A percentile compares a stretch with the other conserved stretches of the same genome.
Evolutionary conservation across 148 eudicot genomes (phyloP).

Genomic region (Hydrangea macrophylla): DNA sequence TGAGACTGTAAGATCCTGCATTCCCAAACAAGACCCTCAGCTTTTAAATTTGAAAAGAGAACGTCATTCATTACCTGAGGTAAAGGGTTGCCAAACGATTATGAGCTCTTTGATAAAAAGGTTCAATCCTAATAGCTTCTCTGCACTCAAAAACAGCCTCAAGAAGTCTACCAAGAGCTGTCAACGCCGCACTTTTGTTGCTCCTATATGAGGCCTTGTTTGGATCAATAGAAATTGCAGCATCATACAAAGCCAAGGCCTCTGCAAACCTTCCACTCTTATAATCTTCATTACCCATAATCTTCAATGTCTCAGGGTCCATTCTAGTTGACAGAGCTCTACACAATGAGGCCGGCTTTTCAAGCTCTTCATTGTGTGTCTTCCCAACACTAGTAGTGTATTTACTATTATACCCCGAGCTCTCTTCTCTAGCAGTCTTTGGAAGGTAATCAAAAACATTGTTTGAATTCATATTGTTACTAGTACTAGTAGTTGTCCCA

Average conservation of each 20-base stretch:
- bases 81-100: conserved; percentile 81
- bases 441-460: conserved; percentile 18
- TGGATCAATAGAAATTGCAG: conserved; percentile 85
- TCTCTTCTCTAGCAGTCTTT: conserved; percentile 16
- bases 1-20: too few species aligned
- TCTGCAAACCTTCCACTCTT: conserved; percentile 89
- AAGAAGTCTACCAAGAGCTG: conserved; percentile 82
- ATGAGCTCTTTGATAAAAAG: conserved; percentile 84
- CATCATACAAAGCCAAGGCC: conserved; percentile 84
- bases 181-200: conserved; percentile 87
- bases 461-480: conserved; percentile 11
- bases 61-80: conserved; percentile 50
- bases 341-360: conserved; percentile 51
- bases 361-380: conserved; percentile 29
- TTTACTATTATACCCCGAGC: conserved; percentile 13
- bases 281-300: conserved; percentile 90
- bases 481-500: too few species aligned
- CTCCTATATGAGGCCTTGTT: conserved; percentile 85
- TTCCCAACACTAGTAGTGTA: conserved; percentile 44
- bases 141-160: conserved; percentile 95
- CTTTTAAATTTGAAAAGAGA: background rate
- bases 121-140: conserved; percentile 83
- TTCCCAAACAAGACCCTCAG: too few species aligned
- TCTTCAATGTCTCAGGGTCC: conserved; percentile 94
- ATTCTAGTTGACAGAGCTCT: conserved; percentile 84